These are phyloP conservation scores for Spinellus fusiger DNA, from an alignment of 192 early-diverging fungal genomes.

Conservation along the genomic window DNA sequence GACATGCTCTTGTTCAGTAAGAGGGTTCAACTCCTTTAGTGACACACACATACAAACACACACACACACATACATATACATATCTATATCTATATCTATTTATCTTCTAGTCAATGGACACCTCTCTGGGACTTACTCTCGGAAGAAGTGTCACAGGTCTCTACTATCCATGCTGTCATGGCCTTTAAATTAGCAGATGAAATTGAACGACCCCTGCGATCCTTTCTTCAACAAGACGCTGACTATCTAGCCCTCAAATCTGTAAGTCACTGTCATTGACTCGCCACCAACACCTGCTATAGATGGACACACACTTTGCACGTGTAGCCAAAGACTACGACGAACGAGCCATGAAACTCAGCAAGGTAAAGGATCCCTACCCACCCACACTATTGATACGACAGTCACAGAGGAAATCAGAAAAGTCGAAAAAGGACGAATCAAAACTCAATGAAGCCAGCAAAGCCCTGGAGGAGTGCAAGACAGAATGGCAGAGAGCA, in stretches of 20 bases:
- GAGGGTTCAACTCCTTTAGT: background rate
- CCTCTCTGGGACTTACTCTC: conserved; percentile 23
- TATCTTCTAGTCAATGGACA: conserved; percentile 11
- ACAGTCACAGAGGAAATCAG: background rate
- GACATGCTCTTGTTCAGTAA: background rate
- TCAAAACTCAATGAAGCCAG: conserved; percentile 4
- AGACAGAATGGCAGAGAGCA: conserved; percentile 3
- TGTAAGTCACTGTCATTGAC: conserved; percentile 3
- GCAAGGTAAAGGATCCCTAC: background rate
- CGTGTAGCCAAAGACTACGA: background rate
- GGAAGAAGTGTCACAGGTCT: conserved; percentile 25
- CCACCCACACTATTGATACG: too few relatives aligned
- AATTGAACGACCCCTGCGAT: conserved; percentile 28
- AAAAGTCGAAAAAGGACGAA: conserved; percentile 10
- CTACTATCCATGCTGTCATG: conserved; percentile 30
- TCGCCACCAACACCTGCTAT: background rate
- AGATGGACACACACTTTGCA: background rate
- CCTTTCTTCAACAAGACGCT: conserved; percentile 3
- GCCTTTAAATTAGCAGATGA: conserved; percentile 34
- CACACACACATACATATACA: background rate
- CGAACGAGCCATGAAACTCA: background rate
- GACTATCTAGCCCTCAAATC: conserved; percentile 12
- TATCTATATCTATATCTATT: background rate
- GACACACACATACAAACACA: background rate
- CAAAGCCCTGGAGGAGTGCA: conserved; percentile 8